Conservation (phyloP, 2,329 filamentous ascomycete genomes). For the Davidsoniella neocaledoniae region DNA sequence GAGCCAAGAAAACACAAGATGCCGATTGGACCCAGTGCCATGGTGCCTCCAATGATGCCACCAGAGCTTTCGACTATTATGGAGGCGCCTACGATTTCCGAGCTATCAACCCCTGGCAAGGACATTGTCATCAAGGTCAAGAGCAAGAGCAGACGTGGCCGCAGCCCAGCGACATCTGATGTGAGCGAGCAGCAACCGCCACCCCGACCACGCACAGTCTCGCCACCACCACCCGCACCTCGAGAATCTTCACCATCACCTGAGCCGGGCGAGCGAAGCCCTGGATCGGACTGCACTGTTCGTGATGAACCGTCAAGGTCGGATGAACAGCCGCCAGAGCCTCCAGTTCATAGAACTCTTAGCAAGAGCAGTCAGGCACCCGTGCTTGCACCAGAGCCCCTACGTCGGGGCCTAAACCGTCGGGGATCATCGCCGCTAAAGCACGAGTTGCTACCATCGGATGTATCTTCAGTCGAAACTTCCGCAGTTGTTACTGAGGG, state of each 20-base stretch:
- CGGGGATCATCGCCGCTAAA: conserved; percentile 86
- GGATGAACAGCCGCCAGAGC: conserved; percentile 10
- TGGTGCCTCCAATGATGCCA: conserved; percentile 1
- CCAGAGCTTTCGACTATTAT: conserved; percentile 10
- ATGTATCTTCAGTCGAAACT: conserved; percentile 38
- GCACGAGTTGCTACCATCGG: conserved; percentile 88
- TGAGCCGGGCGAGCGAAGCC: conserved; percentile 16
- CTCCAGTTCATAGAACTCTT: conserved; percentile 11
- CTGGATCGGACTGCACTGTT: conserved; percentile 11
- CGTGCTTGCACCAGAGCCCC: conserved; percentile 7
- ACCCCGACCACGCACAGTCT: background rate
- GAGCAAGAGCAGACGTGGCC: conserved; percentile 10
- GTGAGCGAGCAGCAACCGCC: background rate
- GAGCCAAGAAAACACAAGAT: conserved; percentile 22
- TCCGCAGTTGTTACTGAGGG: conserved; percentile 35
- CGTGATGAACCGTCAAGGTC: background rate
- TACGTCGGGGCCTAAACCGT: conserved; percentile 35
- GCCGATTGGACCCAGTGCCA: conserved; percentile 16
- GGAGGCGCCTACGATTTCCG: conserved; percentile 9
- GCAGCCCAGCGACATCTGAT: conserved; percentile 3
- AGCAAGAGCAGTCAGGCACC: conserved; percentile 7
- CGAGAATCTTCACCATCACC: background rate
- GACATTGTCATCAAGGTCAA: conserved; percentile 8
- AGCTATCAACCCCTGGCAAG: conserved; percentile 3
- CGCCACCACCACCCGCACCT: background rate